Base-by-base conservation (phyloP, 2,329 filamentous ascomycete genomes). In the Colletotrichum cordylinicola region DNA sequence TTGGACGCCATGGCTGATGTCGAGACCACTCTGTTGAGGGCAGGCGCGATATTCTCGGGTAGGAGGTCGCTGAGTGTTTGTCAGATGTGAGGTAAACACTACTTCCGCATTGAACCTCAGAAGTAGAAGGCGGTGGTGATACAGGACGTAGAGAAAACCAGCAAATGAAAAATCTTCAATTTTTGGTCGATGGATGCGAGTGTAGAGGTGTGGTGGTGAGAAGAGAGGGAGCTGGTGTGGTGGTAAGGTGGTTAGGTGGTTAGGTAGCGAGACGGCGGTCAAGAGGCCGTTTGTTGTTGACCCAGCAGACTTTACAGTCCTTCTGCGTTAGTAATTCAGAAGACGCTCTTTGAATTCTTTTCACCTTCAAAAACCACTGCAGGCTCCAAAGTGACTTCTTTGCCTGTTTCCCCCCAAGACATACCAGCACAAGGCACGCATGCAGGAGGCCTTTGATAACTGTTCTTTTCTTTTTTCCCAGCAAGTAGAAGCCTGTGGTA, bases 321-420 rank as follows among this genome's bases (percentile, higher is more conserved):
- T n/a, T n/a, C n/a, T 4, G n/a, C 0, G 21, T 52, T 8, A n/a
- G n/a, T 21, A 8, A 52, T 52, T 13, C 6, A 4, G 2, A 4
- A 21, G 6, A 31, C n/a, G 10, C 4, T 52, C 10, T 52, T 48
- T 31, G 29, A 31, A 5, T 31, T 31, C 8, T 31, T 31, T 31
- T 6, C 29, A 31, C 29, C 8, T 31, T 31, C 29, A 31, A 8
- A 31, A 31, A 31, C 29, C 8, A 31, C 29, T 31, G 29, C 29
- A 35, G 33, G 33, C 12, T 35, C 12, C 33, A 4, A 35, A 8
- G 12, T 15, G 6, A 35, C 12, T 35, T 35, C 33, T 35, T 35
- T 35, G 12, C 7, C 10, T 8, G 12, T 35, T 35, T 35, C 33
- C 6, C 31, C 12, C 33, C 5, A 4, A 35, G 3, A 35, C 33